Evolutionary conservation across 805 yeast species (phyloP), one percentile per base, ranked within the genome.

Genomic region (Candida mattraensis): DNA sequence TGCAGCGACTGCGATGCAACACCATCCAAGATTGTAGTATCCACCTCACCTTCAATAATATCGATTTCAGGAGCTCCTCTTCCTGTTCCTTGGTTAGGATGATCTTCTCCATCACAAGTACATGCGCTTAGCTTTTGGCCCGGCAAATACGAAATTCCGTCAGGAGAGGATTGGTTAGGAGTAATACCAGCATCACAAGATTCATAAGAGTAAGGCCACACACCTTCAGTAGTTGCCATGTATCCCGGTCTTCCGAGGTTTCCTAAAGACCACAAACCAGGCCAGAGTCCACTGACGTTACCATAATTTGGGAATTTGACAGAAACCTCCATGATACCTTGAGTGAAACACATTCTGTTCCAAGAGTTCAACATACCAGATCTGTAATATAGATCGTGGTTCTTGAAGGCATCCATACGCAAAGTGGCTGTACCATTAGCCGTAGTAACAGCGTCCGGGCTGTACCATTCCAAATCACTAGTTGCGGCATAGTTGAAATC

Each of bases 61-160:
- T 91, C 98, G 50, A 91, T 87, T 70, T 88, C 97, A 7, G 96
- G 96, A 0, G 96, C 95, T 35, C 96, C 96, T 61, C 98, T 78
- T 10, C 97, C 97, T 1, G 64, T 61, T 32, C 97, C 97, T 15
- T 66, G 74, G 57, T 82, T 88, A 30, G 98, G 98, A 59, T 89
- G 97, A 34, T 82, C 87, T 50, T 78, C 87, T 18, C 82, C 87
- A 17, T 70, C 64, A 66, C 97, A 89, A 0, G 91, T 81, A 64
- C 98, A 89, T 10, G 72, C 60, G 56, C 70, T 78, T 45, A 89
- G 68, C 47, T 74, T 74, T 63, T 89, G 96, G 19, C 97, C 97
- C 0, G 91, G 87, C 36, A 89, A 66, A 54, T 77, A 87, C 2
- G 89, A 83, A 25, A 88, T 77, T 40, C 98, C 98, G 60, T 89